These are phyloP conservation scores for Rubroshorea leprosula DNA, from an alignment of 345 rosid species.

Conservation along the genomic window DNA sequence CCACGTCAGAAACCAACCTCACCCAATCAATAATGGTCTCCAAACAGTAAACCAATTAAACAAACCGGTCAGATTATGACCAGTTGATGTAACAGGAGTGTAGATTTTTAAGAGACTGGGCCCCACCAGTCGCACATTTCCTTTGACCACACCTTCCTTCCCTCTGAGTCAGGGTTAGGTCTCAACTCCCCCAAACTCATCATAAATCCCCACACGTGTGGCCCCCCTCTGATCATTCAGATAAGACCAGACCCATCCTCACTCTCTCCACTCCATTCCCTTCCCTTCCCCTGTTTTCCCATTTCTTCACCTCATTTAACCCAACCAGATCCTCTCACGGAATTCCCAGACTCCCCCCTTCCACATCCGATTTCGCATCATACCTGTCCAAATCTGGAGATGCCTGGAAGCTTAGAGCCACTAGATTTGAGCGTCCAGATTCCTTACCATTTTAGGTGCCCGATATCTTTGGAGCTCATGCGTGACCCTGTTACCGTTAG, in stretches of 20 bases:
- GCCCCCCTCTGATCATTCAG: constrained; percentile 33
- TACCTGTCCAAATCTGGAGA: constrained; percentile 16
- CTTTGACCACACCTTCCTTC: too few relatives aligned
- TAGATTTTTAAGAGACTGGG: too few relatives aligned
- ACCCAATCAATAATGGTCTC: too few relatives aligned
- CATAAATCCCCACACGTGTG: constrained; percentile 56
- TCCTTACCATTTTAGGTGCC: constrained; percentile 93
- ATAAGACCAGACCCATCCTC: constrained; percentile 23
- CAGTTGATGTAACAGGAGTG: too few relatives aligned
- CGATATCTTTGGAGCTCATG: constrained; percentile 94
- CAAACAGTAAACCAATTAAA: too few relatives aligned
- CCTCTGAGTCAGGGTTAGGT: too few relatives aligned
- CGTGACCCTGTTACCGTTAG: constrained; percentile 86
- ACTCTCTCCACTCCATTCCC: background rate
- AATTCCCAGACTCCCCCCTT: constrained; percentile 34
- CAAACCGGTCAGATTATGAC: too few relatives aligned
- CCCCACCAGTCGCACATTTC: too few relatives aligned
- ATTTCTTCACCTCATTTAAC: too few relatives aligned
- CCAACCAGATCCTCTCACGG: too few relatives aligned
- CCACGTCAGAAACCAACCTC: too few relatives aligned
- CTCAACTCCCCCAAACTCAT: too few relatives aligned
- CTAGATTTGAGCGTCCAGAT: constrained; percentile 70
- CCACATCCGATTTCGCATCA: background rate
- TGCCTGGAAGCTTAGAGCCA: constrained; percentile 74
- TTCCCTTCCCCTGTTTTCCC: background rate